Percentiles rank a stretch among this genome's conserved stretches.
These are phyloP conservation scores for Sporothrix variecibatus DNA, from an alignment of 2,329 filamentous ascomycete species.

Conservation along the genomic window DNA sequence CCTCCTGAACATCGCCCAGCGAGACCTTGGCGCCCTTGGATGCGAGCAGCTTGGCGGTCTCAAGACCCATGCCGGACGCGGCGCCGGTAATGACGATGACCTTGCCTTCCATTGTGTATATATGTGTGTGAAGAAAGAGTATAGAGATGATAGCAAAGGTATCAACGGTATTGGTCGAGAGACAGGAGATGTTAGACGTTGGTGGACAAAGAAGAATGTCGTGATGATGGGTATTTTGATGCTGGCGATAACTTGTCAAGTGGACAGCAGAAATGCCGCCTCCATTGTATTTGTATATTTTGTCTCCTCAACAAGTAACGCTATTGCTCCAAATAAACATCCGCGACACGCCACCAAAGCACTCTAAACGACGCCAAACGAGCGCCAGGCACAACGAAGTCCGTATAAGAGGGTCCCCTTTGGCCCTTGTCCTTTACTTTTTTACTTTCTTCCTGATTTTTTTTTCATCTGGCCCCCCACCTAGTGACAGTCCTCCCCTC, in stretches of 20 bases:
- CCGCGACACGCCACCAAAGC: neutral
- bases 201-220: neutral
- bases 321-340: neutral
- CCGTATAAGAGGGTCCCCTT: neutral
- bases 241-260: neutral
- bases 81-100: constrained; percentile 50
- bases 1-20: constrained; percentile 46
- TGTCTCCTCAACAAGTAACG: neutral
- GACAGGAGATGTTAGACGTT: neutral
- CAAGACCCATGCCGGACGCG: constrained; percentile 49
- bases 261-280: neutral
- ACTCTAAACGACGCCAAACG: neutral
- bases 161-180: neutral
- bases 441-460: neutral
- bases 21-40: constrained; percentile 46
- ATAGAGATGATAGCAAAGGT: neutral
- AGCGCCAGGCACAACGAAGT: neutral
- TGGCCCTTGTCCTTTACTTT: neutral
- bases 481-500: neutral
- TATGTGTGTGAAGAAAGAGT: neutral
- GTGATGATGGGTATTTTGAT: neutral
- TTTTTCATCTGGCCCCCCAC: neutral
- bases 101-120: constrained; percentile 35
- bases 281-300: constrained; percentile 11
- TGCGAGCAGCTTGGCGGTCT: constrained; percentile 46